Conservation (phyloP, 2,329 filamentous ascomycete genomes). For the Colletotrichum higginsianum region DNA sequence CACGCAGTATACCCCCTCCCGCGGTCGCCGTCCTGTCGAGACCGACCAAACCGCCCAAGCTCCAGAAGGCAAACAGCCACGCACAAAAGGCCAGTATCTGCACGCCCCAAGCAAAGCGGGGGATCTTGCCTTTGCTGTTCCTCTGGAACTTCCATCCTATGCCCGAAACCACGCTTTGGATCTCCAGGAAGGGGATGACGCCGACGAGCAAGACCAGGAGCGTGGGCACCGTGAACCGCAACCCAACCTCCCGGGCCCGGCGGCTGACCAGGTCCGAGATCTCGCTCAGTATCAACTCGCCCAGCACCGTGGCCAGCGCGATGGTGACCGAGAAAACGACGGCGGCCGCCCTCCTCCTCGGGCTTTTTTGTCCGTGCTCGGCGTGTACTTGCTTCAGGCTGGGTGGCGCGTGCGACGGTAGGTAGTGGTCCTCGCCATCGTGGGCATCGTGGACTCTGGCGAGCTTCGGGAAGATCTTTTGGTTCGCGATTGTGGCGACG, state of each 20-base stretch:
- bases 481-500: slow-evolving; percentile 74
- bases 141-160: slow-evolving; percentile 75
- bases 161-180: slow-evolving; percentile 74
- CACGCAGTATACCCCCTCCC: slow-evolving; percentile 59
- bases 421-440: slow-evolving; percentile 73
- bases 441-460: slow-evolving; percentile 66
- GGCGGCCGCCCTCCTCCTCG: slow-evolving; percentile 68
- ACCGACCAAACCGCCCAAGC: slow-evolving; percentile 73
- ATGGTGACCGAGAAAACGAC: slow-evolving; percentile 83
- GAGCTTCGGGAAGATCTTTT: slow-evolving; percentile 81
- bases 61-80: slow-evolving; percentile 86
- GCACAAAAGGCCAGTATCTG: slow-evolving; percentile 73
- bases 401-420: slow-evolving; percentile 74
- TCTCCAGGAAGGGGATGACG: slow-evolving; percentile 83
- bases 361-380: slow-evolving; percentile 68
- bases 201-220: slow-evolving; percentile 81
- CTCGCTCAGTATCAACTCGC: slow-evolving; percentile 86
- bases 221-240: slow-evolving; percentile 78
- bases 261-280: slow-evolving; percentile 83
- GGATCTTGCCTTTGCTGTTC: slow-evolving; percentile 68
- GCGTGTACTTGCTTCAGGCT: slow-evolving; percentile 72
- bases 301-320: slow-evolving; percentile 82
- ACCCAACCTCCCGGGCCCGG: slow-evolving; percentile 75
- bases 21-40: slow-evolving; percentile 50
- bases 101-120: slow-evolving; percentile 74